These are phyloP conservation scores for Luffa acutangula DNA, from an alignment of 306 rosid genomes.

Conservation along the genomic window DNA sequence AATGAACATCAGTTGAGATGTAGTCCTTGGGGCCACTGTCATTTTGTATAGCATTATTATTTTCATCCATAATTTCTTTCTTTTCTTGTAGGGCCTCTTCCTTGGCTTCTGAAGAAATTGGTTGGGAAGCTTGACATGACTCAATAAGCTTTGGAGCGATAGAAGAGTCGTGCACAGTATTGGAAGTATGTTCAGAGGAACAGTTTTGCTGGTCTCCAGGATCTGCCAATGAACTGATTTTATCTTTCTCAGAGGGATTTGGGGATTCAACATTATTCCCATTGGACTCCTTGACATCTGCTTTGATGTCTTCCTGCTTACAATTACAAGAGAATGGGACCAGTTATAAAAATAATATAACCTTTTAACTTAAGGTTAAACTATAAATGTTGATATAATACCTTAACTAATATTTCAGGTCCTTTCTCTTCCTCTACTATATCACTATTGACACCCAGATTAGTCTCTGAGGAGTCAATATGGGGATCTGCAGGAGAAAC, in stretches of 20 bases:
- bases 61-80: constrained; percentile 15
- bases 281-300: constrained; percentile 7
- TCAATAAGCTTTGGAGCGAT: constrained; percentile 7
- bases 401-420: constrained; percentile 18
- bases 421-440: constrained; percentile 4
- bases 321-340: neutral
- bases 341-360: neutral
- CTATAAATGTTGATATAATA: neutral
- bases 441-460: constrained; percentile 4
- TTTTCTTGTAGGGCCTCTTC: constrained; percentile 6
- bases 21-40: neutral
- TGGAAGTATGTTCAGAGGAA: constrained; percentile 1
- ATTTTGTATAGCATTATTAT: constrained; percentile 4
- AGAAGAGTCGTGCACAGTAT: neutral
- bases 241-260: constrained; percentile 3
- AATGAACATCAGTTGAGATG: constrained; percentile 23
- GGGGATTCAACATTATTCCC: constrained; percentile 16
- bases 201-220: neutral
- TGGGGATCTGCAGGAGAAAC: constrained; percentile 9
- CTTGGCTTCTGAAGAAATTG: constrained; percentile 13
- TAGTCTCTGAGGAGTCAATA: constrained; percentile 14
- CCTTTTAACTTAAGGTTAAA: neutral
- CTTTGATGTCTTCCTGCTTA: constrained; percentile 15
- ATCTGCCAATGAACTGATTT: constrained; percentile 2
- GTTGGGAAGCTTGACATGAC: constrained; percentile 14